Base-by-base conservation (phyloP, 805 yeast species). In the Metschnikowia similis region DNA sequence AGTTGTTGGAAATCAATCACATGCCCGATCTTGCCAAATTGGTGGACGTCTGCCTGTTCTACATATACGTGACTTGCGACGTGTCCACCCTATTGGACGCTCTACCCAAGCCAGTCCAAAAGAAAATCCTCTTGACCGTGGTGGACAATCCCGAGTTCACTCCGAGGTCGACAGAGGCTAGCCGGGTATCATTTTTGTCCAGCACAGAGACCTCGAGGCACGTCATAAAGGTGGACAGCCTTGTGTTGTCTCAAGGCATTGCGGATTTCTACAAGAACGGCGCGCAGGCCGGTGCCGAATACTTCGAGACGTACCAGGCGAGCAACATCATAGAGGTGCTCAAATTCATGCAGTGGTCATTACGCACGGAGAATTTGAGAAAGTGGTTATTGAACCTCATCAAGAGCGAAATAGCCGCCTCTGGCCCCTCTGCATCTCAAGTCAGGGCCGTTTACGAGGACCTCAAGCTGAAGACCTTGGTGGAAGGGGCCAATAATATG, bases 71-170 rank as follows among this genome's bases (percentile, higher is more conserved):
- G n/a, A 56, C 66, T 9, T 47, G 55, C 11, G 59, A 61, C 17
- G 48, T 64, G 16, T 53, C 61, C 6, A 43, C 50, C 6, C 47
- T 51, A 27, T 46, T 53, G 35, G 55, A 51, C 34, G 40, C 46
- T 13, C 39, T 53, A 38, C 52, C 62, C 7, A 50, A 52, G n/a
- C 47, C 43, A 21, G 47, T 58, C 10, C 56, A 59, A 36, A 58
- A 61, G 40, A 63, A 66, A 36, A 59, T 69, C 17, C 48, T 69
- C 13, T 50, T 71, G n/a, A 69, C 69, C 1, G 56, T 73, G 1
- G 61, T 73, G 21, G 78, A 73, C 52, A 73, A 71, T 52, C 43
- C 54, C 3, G 74, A 71, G 41, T 71, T 61, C 48, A 56, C 76
- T 4, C 76, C 77, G 0, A 43, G 56, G 3, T 67, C 74, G 6